phyloP scores from a whole-genome alignment of 805 yeast genomes.

The Saturnispora besseyi region DNA sequence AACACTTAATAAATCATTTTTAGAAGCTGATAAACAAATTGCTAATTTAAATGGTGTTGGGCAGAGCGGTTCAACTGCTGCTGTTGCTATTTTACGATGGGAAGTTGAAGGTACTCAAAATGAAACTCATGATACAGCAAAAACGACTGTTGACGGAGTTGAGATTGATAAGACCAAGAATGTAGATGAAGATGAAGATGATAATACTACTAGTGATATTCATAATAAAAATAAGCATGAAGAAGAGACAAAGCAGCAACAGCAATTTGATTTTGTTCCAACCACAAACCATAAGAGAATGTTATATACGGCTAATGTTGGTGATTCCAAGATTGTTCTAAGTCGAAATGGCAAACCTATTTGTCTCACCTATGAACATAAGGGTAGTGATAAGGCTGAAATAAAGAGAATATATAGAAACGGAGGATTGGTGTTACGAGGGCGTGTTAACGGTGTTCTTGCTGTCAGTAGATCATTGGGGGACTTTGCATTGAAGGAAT shows the following conservation, averaged over 20 bases:
- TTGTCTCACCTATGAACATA: conserved; percentile 86
- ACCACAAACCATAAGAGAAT: conserved; percentile 49
- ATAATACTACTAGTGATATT: no score
- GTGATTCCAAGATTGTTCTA: conserved; percentile 81
- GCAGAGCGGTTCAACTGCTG: conserved; percentile 90
- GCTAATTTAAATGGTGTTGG: conserved; percentile 47
- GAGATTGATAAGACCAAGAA: neutral
- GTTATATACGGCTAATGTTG: conserved; percentile 91
- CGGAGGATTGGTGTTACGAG: conserved; percentile 85
- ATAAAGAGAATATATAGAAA: conserved; percentile 60
- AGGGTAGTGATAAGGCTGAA: conserved; percentile 77
- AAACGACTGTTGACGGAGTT: neutral
- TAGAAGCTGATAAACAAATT: conserved; percentile 65
- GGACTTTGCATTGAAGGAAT: conserved; percentile 82
- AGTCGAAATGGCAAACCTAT: conserved; percentile 67
- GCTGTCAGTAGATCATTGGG: conserved; percentile 94
- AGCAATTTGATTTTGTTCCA: conserved; percentile 36
- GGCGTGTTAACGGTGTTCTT: conserved; percentile 89
- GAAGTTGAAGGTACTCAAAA: conserved; percentile 35
- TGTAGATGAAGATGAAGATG: neutral
- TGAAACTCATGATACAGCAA: neutral
- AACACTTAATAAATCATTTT: conserved; percentile 59
- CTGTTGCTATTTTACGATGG: conserved; percentile 86
- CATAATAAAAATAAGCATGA: neutral
- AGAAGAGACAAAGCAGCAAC: neutral